Base-by-base conservation (phyloP, 2,329 filamentous ascomycete species). In the Cryphonectria parasitica region DNA sequence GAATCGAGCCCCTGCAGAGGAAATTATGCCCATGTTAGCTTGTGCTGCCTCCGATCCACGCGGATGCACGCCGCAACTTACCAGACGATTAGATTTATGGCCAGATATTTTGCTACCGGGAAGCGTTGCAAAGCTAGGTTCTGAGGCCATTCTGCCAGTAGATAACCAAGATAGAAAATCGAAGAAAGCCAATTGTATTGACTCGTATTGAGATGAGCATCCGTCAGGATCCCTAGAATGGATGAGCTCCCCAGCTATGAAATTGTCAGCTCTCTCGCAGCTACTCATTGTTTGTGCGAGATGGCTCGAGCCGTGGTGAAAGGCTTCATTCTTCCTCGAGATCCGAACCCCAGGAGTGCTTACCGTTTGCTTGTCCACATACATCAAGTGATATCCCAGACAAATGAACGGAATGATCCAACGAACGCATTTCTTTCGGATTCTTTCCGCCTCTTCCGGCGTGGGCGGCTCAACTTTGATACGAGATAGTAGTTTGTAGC, bases 371-470 rank as follows among this genome's bases (percentile, higher is more conserved):
- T 72, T 73, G 69, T 82, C 71, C 3, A 82, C 76, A 72, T 81
- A 82, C 80, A 82, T 81, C 43, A 82, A 73, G 70, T 81, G 79
- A 70, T 81, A 81, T 13, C 80, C 79, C 28, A 82, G 72, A 66
- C 80, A 81, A 34, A 82, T 74, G 69, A 82, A 81, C 0, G 80
- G 80, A 11, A 82, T 69, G 49, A 82, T 79, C 60, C 80, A 76
- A 74, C 77, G 76, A 6, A 81, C 54, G 31, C 78, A 78, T 75
- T 81, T 82, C 56, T 80, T 79, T 67, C 76, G 75, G 22, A 81
- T 79, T 56, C 64, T 70, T 62, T 64, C 73, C 5, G 61, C 71
- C 69, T 72, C 70, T 49, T 72, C 78, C 2, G 76, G 74, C 0
- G 77, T 81, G 8, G 81, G 80, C 6, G 80, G 79, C 7, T 79